phyloP scores from a whole-genome alignment of 1,139 yeast genomes.

The Geotrichum australiense region DNA sequence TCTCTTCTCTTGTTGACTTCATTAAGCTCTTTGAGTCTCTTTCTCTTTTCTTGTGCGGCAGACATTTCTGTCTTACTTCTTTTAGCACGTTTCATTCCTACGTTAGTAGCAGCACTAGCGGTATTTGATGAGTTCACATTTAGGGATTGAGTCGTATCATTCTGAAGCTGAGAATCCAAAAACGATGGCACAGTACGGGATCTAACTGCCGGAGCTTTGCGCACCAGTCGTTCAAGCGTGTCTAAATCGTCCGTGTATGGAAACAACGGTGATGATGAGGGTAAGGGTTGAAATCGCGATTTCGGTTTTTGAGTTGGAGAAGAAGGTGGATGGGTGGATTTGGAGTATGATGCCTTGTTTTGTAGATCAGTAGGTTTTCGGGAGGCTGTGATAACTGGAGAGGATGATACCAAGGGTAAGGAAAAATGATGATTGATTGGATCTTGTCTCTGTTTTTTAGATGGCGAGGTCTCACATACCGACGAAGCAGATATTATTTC shows the following conservation, averaged over 20 bases:
- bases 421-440: not conserved
- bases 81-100: too few relatives aligned
- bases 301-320: not conserved
- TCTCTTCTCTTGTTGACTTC: slow-evolving; percentile 8
- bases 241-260: too few relatives aligned
- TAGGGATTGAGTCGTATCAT: too few relatives aligned
- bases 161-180: not conserved
- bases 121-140: too few relatives aligned
- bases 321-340: slow-evolving; percentile 5
- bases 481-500: too few relatives aligned
- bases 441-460: too few relatives aligned
- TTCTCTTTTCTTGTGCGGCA: slow-evolving; percentile 4
- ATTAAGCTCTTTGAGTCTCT: slow-evolving; percentile 8
- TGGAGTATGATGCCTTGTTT: too few relatives aligned
- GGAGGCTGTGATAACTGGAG: not conserved
- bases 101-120: too few relatives aligned
- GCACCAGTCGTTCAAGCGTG: too few relatives aligned
- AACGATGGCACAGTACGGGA: too few relatives aligned
- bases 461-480: too few relatives aligned
- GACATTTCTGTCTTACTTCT: slow-evolving; percentile 4
- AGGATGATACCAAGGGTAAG: not conserved
- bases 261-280: slow-evolving; percentile 8
- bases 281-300: slow-evolving; percentile 4
- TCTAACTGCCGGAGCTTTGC: too few relatives aligned
- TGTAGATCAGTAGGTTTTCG: not conserved